phyloP scores from a whole-genome alignment of 305 asterid genomes.

The Andrographis paniculata region DNA sequence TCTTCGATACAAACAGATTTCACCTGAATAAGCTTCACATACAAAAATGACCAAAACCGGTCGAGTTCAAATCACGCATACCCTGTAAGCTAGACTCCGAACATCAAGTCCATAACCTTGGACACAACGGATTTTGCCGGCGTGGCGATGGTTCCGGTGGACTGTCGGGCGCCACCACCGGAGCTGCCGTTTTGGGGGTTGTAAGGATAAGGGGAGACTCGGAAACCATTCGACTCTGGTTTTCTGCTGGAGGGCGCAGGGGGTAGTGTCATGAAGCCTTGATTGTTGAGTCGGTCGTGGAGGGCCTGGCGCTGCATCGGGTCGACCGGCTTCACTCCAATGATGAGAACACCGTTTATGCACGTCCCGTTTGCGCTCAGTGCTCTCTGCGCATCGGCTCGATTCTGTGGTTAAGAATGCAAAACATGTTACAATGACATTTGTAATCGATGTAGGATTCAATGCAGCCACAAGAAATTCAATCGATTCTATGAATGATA shows the following conservation, averaged over 20 bases:
- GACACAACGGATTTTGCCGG: constrained; percentile 85
- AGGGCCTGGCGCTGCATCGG: constrained; percentile 73
- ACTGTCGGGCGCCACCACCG: constrained; percentile 29
- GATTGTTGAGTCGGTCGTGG: constrained; percentile 58
- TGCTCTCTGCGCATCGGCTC: constrained; percentile 82
- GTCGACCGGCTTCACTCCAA: constrained; percentile 90
- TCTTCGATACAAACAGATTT: too few relatives aligned
- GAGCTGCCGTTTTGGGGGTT: constrained; percentile 58
- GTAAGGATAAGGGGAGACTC: constrained; percentile 47
- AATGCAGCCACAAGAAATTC: constrained; percentile 21
- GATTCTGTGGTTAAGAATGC: constrained; percentile 40
- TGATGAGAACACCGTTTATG: constrained; percentile 77
- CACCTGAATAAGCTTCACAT: too few relatives aligned
- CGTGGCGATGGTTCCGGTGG: constrained; percentile 68
- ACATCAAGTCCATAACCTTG: constrained; percentile 80
- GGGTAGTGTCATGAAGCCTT: constrained; percentile 74
- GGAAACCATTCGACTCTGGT: constrained; percentile 38
- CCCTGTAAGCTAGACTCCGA: constrained; percentile 42
- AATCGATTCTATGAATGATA: constrained; percentile 2
- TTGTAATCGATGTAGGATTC: constrained; percentile 12
- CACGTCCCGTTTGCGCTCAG: constrained; percentile 77
- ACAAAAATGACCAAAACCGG: too few relatives aligned
- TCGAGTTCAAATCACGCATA: neutral
- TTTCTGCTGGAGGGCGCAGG: constrained; percentile 46
- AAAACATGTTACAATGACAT: too few relatives aligned